Base-by-base conservation (phyloP, 1,284 basidiomycete genomes). In the Ganoderma boninense region DNA sequence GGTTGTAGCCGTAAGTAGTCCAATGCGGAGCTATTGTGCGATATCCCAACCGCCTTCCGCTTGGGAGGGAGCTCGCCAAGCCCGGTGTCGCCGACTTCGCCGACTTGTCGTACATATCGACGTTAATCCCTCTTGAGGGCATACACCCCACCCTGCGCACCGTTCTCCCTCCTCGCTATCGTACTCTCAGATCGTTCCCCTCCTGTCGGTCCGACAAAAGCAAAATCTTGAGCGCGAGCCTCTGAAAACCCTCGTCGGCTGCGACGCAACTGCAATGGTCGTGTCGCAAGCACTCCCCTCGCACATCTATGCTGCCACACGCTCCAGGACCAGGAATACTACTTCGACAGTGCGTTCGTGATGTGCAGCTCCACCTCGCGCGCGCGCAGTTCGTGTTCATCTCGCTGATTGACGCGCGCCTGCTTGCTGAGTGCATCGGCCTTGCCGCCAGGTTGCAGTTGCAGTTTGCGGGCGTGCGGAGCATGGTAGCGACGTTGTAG, bases 381-480 rank as follows among this genome's bases (percentile, higher is more conserved):
- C 49, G n/a, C n/a, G 49, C 13, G 11, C 49, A 52, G 49, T 26
- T 52, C n/a, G 49, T 23, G 23, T 23, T 52, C 49, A 7, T 52
- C 35, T 35, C 35, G n/a, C n/a, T n/a, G n/a, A n/a, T n/a, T 18
- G 44, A 46, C 44, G 16, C 16, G 44, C 18, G 44, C 23, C 49
- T 52, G 49, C 49, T 23, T 4, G 23, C 23, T 23, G 49, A 52
- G 49, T 52, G 49, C 49, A 26, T 52, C 10, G n/a, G 26, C 23
- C 23, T 52, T 10, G 49, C 23, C 2, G 49, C 49, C n/a, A 23
- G 49, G 11, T 13, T 52, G 49, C 49, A 52, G 23, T 52, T 52
- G n/a, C n/a, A n/a, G n/a, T n/a, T n/a, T 23, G 49, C 49, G 49
- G 49, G 49, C 49, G 49, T 52, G 49, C 49, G 49, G 49, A 23